Conservation (phyloP, 1,139 yeast genomes). For the Sugiyamaella paludigena region DNA sequence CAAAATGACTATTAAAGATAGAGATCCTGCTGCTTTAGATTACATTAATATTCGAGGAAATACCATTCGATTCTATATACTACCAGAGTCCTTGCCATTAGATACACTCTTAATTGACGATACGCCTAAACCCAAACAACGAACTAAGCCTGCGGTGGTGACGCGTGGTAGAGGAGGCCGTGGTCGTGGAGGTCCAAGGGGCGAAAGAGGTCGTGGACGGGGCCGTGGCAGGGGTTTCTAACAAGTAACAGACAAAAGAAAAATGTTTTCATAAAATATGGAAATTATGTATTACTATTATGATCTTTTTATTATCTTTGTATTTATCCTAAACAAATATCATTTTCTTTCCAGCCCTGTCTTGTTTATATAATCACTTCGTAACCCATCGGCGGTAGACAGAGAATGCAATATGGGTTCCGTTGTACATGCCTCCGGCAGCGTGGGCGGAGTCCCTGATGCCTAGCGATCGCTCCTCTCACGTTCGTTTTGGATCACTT, state of each 20-base stretch:
- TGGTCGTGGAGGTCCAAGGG: constrained; percentile 33
- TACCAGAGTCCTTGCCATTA: constrained; percentile 85
- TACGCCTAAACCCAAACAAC: constrained; percentile 44
- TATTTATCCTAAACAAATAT: too few relatives aligned
- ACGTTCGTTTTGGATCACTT: too few relatives aligned
- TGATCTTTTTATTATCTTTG: background rate
- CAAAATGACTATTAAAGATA: constrained; percentile 66
- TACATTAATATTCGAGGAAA: constrained; percentile 87
- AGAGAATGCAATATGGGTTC: too few relatives aligned
- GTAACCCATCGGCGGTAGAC: too few relatives aligned
- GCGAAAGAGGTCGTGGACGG: constrained; percentile 33
- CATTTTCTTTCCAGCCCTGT: too few relatives aligned
- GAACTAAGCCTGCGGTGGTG: constrained; percentile 4
- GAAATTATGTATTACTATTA: background rate
- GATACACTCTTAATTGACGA: constrained; percentile 71
- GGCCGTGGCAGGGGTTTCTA: constrained; percentile 35
- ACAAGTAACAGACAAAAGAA: background rate
- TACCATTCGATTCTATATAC: constrained; percentile 76
- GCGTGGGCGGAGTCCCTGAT: too few relatives aligned
- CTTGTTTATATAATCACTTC: too few relatives aligned
- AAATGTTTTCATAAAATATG: background rate
- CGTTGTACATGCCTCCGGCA: too few relatives aligned
- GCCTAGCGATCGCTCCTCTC: too few relatives aligned
- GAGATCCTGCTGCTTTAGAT: constrained; percentile 72
- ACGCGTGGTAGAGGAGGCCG: constrained; percentile 35